phyloP scores from a whole-genome alignment of 495 filamentous ascomycete genomes.

The Aspergillus steynii region DNA sequence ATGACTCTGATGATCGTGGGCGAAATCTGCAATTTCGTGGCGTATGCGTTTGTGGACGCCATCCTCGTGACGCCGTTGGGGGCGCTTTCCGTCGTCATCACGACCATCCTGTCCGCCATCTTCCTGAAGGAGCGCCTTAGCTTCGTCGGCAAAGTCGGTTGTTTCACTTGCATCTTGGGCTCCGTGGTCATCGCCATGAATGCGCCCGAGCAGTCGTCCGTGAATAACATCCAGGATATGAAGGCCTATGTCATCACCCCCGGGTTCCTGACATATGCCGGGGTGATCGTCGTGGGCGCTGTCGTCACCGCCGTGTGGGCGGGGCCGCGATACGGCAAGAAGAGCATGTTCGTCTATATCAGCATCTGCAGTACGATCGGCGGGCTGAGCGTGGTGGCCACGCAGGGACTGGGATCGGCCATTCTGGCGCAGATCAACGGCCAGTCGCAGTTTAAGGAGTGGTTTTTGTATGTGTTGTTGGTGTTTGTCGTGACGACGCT shows the following conservation, averaged over 20 bases:
- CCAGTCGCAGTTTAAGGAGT: slow-evolving; percentile 87
- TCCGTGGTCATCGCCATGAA: slow-evolving; percentile 94
- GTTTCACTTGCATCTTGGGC: slow-evolving; percentile 92
- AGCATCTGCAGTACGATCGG: slow-evolving; percentile 94
- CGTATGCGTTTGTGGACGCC: slow-evolving; percentile 96
- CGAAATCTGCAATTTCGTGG: slow-evolving; percentile 96
- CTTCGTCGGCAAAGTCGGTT: slow-evolving; percentile 94
- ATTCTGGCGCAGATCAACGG: slow-evolving; percentile 85
- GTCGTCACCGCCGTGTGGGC: slow-evolving; percentile 75
- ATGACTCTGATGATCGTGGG: slow-evolving; percentile 98
- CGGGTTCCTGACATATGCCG: slow-evolving; percentile 82
- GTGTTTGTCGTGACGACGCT: slow-evolving; percentile 88
- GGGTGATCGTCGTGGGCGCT: slow-evolving; percentile 75
- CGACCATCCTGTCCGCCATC: slow-evolving; percentile 88
- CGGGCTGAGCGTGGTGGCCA: slow-evolving; percentile 91
- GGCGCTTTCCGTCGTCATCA: slow-evolving; percentile 93
- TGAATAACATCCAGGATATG: slow-evolving; percentile 90
- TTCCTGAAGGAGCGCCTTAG: slow-evolving; percentile 95
- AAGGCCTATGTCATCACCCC: slow-evolving; percentile 83
- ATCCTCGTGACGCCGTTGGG: slow-evolving; percentile 94
- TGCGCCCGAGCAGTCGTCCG: slow-evolving; percentile 82
- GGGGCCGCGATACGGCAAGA: slow-evolving; percentile 89
- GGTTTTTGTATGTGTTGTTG: slow-evolving; percentile 91
- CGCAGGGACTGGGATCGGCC: slow-evolving; percentile 89
- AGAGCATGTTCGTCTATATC: slow-evolving; percentile 96